These are phyloP conservation scores for Lenwebbia sp. DNA, from an alignment of 345 rosid species.

Conservation along the genomic window DNA sequence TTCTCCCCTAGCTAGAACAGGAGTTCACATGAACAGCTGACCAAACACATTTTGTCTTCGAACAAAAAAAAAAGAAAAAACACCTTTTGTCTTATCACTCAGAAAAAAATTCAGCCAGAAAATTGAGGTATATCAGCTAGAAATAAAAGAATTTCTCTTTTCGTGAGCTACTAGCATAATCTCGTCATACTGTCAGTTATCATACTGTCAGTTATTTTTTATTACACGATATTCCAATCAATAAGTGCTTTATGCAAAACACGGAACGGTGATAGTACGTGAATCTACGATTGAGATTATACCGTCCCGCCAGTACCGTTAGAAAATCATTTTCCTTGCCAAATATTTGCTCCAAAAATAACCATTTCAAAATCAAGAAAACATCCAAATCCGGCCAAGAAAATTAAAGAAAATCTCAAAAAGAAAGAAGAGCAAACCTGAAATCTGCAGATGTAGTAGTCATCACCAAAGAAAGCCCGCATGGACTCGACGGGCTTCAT, in stretches of 20 bases:
- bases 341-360: background rate
- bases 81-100: background rate
- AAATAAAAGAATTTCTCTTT: background rate
- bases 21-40: background rate
- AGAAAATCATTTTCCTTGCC: too few species aligned
- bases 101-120: too few species aligned
- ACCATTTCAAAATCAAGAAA: background rate
- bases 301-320: too few species aligned
- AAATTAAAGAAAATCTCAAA: background rate
- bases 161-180: too few species aligned
- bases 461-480: slow-evolving; percentile 53
- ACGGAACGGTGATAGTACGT: too few species aligned
- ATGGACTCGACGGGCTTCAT: slow-evolving; percentile 42
- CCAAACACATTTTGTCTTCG: background rate
- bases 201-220: too few species aligned
- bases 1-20: background rate
- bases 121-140: too few species aligned
- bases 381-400: background rate
- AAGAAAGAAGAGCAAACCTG: slow-evolving; percentile 26
- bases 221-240: too few species aligned
- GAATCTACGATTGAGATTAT: too few species aligned
- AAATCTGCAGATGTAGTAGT: slow-evolving; percentile 81
- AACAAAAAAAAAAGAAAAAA: too few species aligned
- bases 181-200: too few species aligned
- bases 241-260: too few species aligned